Evolutionary conservation across 2,329 filamentous ascomycete genomes (phyloP).

Genomic region (Cyphellophora europaea): DNA sequence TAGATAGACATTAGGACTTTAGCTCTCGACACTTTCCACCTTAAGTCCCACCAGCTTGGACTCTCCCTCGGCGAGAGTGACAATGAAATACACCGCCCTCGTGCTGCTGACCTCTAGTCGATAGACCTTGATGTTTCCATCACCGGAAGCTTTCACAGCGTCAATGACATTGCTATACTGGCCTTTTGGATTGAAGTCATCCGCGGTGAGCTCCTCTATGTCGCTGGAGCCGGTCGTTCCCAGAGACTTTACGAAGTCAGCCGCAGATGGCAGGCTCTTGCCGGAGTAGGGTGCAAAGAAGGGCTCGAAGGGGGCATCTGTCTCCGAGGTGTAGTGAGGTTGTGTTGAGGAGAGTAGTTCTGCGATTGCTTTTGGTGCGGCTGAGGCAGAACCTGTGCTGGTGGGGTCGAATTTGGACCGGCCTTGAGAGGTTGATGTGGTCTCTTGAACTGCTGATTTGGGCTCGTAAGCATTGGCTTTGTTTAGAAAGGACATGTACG

Average conservation of each 20-base stretch:
- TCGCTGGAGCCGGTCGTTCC: slow-evolving; percentile 39
- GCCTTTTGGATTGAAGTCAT: slow-evolving; percentile 64
- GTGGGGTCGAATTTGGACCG: slow-evolving; percentile 12
- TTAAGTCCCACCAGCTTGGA: slow-evolving; percentile 66
- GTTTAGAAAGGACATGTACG: slow-evolving; percentile 75
- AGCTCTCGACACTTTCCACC: slow-evolving; percentile 68
- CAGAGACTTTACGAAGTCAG: slow-evolving; percentile 61
- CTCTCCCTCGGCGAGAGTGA: slow-evolving; percentile 52
- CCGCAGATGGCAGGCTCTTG: slow-evolving; percentile 33
- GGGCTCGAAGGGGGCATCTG: slow-evolving; percentile 1
- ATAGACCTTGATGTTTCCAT: slow-evolving; percentile 62
- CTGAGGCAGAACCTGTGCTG: slow-evolving; percentile 9
- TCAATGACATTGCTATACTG: slow-evolving; percentile 62
- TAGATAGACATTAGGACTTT: too few relatives aligned
- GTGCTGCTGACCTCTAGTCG: slow-evolving; percentile 49
- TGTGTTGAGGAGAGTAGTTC: slow-evolving; percentile 52
- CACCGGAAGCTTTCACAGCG: slow-evolving; percentile 16
- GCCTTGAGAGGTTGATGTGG: slow-evolving; percentile 12
- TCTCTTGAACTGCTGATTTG: slow-evolving; percentile 18
- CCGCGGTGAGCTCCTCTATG: slow-evolving; percentile 56
- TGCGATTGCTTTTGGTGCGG: slow-evolving; percentile 33
- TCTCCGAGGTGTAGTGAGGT: slow-evolving; percentile 1
- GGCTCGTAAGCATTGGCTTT: slow-evolving; percentile 68
- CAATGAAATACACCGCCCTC: slow-evolving; percentile 63
- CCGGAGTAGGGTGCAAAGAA: slow-evolving; percentile 20